Evolutionary conservation across 495 filamentous ascomycete genomes (phyloP).

Genomic region (Jackrogersella minutella): DNA sequence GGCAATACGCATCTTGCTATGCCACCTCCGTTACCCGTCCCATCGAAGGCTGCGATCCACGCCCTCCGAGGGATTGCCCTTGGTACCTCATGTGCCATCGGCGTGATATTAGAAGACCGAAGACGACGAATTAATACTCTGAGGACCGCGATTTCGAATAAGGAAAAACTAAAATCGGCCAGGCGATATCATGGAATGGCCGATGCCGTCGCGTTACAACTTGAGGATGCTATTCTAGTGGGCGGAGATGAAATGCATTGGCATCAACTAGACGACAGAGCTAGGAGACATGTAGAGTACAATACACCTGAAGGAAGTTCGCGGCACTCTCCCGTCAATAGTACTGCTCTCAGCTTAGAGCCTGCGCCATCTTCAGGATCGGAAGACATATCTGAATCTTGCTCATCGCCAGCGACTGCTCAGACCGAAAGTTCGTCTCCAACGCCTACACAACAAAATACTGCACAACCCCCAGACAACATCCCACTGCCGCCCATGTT

Average conservation of each 20-base stretch:
- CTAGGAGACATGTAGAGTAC: not conserved
- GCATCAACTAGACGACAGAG: constrained; percentile 5
- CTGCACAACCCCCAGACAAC: not conserved
- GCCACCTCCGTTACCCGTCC: constrained; percentile 57
- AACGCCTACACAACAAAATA: not conserved
- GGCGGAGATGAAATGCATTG: constrained; percentile 32
- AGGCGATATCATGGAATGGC: constrained; percentile 51
- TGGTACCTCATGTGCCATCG: constrained; percentile 62
- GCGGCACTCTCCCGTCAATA: not conserved
- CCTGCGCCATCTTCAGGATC: not conserved
- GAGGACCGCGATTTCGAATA: constrained; percentile 55
- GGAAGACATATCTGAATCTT: not conserved
- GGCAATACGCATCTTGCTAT: constrained; percentile 41
- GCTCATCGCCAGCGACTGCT: not conserved
- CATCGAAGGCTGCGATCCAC: constrained; percentile 62
- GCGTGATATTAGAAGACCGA: constrained; percentile 62
- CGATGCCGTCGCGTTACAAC: constrained; percentile 56
- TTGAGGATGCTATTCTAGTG: constrained; percentile 50
- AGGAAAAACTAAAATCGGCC: constrained; percentile 52
- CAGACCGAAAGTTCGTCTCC: not conserved
- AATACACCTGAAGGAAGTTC: not conserved
- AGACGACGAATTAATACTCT: constrained; percentile 59
- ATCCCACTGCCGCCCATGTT: not conserved
- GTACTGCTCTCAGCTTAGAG: not conserved
- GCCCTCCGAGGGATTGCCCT: constrained; percentile 60